Conservation (phyloP, 345 rosid genomes). For the Xanthoceras sorbifolium region DNA sequence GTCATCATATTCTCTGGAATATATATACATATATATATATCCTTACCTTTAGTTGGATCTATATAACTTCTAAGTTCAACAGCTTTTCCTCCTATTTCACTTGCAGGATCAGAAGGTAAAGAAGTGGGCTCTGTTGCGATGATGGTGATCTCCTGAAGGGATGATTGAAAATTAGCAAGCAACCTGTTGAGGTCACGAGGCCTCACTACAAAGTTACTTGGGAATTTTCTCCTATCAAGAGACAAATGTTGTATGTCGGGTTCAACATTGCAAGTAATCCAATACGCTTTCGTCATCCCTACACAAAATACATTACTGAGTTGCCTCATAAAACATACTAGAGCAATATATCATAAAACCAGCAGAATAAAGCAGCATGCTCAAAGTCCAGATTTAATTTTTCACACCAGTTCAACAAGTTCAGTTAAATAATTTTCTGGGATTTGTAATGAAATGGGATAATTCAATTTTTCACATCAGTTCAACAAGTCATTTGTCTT, state of each 20-base stretch:
- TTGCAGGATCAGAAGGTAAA: conserved; percentile 68
- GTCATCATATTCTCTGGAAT: conserved; percentile 6
- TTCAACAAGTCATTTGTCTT: neutral
- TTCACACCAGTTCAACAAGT: conserved; percentile 1
- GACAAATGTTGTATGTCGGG: conserved; percentile 83
- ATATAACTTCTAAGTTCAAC: conserved; percentile 91
- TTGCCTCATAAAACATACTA: neutral
- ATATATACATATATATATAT: no score
- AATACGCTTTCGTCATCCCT: conserved; percentile 82
- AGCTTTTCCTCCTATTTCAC: conserved; percentile 87
- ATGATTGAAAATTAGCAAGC: conserved; percentile 91
- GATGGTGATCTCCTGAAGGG: conserved; percentile 93
- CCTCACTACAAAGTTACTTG: conserved; percentile 71
- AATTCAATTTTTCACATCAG: neutral
- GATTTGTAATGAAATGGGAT: neutral
- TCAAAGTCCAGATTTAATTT: neutral
- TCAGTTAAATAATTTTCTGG: neutral
- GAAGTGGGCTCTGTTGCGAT: conserved; percentile 76
- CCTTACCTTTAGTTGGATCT: conserved; percentile 80
- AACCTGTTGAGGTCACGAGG: conserved; percentile 84
- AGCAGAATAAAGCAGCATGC: neutral
- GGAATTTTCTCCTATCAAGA: conserved; percentile 76
- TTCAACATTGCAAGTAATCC: conserved; percentile 91
- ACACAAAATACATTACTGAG: conserved; percentile 14
- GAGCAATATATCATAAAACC: neutral